phyloP scores from a whole-genome alignment of 768 basidiomycete species.

The Suillus tomentosus region DNA sequence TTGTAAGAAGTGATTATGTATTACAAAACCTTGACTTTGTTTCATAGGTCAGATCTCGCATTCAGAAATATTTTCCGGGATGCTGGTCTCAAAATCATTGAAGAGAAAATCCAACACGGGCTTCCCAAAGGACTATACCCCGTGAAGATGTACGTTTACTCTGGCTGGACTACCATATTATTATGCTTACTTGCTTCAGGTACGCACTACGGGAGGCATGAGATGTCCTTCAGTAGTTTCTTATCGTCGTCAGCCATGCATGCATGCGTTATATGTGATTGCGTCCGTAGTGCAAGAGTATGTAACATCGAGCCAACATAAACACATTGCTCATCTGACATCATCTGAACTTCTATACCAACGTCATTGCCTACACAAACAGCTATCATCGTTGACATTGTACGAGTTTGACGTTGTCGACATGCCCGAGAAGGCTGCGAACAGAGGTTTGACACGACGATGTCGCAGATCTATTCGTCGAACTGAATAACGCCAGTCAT shows the following conservation, averaged over 20 bases:
- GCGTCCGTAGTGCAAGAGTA: background rate
- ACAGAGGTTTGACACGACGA: background rate
- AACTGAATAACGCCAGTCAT: slow-evolving; percentile 58
- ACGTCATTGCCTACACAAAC: background rate
- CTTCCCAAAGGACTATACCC: slow-evolving; percentile 79
- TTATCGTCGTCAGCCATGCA: background rate
- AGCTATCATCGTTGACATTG: no score
- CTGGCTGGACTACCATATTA: slow-evolving; percentile 12
- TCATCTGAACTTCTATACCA: background rate
- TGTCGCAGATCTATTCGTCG: background rate
- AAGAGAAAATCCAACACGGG: slow-evolving; percentile 80
- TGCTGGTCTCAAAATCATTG: slow-evolving; percentile 72
- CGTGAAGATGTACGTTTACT: slow-evolving; percentile 75
- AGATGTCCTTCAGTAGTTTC: background rate
- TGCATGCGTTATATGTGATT: background rate
- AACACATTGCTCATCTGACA: background rate
- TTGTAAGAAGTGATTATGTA: slow-evolving; percentile 1
- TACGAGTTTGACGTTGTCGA: background rate
- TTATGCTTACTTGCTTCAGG: slow-evolving; percentile 16
- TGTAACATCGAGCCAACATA: background rate
- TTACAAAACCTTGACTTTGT: slow-evolving; percentile 6
- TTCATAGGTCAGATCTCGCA: slow-evolving; percentile 71
- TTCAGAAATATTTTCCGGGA: slow-evolving; percentile 77
- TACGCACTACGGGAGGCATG: slow-evolving; percentile 23
- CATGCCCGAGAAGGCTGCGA: background rate